phyloP scores from a whole-genome alignment of 2,329 filamentous ascomycete genomes.

The Hymenoscyphus scutula region DNA sequence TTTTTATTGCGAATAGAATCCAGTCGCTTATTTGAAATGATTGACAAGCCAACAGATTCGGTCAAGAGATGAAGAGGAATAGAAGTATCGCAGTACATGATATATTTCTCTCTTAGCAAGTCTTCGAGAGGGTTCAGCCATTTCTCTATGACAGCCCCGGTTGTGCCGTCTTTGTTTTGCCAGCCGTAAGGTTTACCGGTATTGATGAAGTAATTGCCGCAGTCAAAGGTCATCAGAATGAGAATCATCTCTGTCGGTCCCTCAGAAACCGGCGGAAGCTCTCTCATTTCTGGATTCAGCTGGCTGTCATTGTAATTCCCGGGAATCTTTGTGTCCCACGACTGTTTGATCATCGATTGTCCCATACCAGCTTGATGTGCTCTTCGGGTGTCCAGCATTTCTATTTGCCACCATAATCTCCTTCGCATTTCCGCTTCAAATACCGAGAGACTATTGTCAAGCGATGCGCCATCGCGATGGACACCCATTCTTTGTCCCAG shows the following conservation, averaged over 20 bases:
- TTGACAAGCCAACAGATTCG: background rate
- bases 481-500: conserved; percentile 57
- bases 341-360: conserved; percentile 3
- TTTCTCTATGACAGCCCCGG: background rate
- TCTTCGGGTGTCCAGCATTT: background rate
- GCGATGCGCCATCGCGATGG: conserved; percentile 49
- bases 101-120: conserved; percentile 2
- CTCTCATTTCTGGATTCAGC: conserved; percentile 44
- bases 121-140: conserved; percentile 2
- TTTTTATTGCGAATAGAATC: no score
- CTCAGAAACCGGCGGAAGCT: conserved; percentile 44
- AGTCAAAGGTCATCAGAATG: conserved; percentile 39
- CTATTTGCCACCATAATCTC: conserved; percentile 64
- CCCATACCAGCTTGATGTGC: conserved; percentile 1
- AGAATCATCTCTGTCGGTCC: conserved; percentile 43
- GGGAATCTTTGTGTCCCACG: conserved; percentile 44
- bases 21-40: no score
- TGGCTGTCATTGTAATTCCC: conserved; percentile 53
- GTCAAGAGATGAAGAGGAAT: background rate
- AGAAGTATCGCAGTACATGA: conserved; percentile 5
- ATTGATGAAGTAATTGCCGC: conserved; percentile 23
- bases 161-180: background rate
- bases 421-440: conserved; percentile 67
- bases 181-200: background rate
- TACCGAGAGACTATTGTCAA: conserved; percentile 51